Percentiles rank a stretch among this genome's conserved stretches.
These are phyloP conservation scores for Aspergillus bombycis DNA, from an alignment of 2,329 filamentous ascomycete species.

Conservation along the genomic window DNA sequence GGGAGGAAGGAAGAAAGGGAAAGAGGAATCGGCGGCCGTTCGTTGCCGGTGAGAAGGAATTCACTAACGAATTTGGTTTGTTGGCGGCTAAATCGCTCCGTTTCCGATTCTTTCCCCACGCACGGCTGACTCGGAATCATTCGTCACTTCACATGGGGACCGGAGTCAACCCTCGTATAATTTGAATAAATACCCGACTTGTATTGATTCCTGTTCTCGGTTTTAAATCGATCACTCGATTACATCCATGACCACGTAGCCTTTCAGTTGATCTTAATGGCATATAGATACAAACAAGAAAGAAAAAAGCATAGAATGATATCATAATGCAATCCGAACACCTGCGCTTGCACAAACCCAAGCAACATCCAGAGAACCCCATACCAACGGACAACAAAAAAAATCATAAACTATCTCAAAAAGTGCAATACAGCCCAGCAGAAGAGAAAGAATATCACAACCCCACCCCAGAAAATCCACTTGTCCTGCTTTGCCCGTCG, in stretches of 20 bases:
- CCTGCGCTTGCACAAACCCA: conserved; percentile 32
- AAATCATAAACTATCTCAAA: conserved; percentile 61
- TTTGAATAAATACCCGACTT: background rate
- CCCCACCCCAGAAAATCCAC: conserved; percentile 93
- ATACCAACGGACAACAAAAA: background rate
- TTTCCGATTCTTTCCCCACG: conserved; percentile 25
- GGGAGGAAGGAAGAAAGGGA: conserved; percentile 14
- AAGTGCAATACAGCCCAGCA: conserved; percentile 90
- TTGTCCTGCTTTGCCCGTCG: conserved; percentile 90
- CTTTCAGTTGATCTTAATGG: background rate
- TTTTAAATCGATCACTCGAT: background rate
- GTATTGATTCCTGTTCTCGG: background rate
- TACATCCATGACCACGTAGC: background rate
- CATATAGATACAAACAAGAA: conserved; percentile 4
- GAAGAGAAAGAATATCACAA: conserved; percentile 84
- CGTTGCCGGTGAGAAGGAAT: conserved; percentile 25
- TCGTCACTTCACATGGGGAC: conserved; percentile 1
- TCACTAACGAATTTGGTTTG: conserved; percentile 7
- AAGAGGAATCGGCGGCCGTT: conserved; percentile 22
- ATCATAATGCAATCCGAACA: conserved; percentile 26
- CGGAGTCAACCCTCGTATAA: background rate
- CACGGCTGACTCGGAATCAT: conserved; percentile 7
- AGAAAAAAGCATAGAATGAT: conserved; percentile 12
- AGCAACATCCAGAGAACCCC: conserved; percentile 17
- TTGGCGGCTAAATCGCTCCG: conserved; percentile 24